Evolutionary conservation across 768 basidiomycete species (phyloP), one percentile per base, ranked within the genome.

Genomic region (Pisolithus tinctorius): DNA sequence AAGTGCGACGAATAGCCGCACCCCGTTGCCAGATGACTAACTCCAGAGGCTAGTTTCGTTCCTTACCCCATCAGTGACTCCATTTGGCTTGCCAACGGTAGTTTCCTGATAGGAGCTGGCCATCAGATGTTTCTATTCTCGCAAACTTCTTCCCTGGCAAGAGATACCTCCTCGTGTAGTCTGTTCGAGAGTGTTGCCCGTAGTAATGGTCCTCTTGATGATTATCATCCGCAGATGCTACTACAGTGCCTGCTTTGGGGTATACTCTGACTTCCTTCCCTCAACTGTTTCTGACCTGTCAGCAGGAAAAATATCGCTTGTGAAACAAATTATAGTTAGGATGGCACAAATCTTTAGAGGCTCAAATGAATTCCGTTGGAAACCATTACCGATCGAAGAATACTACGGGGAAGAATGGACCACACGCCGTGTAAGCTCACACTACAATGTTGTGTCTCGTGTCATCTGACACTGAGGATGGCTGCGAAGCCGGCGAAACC

Each of bases 231-330:
- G 4, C 91, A 94, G 61, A 86, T 95, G 78, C 65, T 98, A 16
- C 69, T 93, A 11, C 94, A 97, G 62, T 95, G 92, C 63, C 72
- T 97, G 49, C 70, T 96, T 7, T 95, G 93, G 93, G 86, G 94
- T 94, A 58, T 51, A 81, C 29, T 34, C 44, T 42, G 36, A 26
- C 40, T 37, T 34, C 40, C 34, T 37, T 53, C 8, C 23, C 16
- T 11, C 10, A 7, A 3, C 11, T 42, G 30, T n/a, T 48, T 53
- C 27, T 39, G 48, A 43, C 34, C 34, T 14, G 45, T 48, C 11
- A 43, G 6, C 62, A 94, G 93, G 84, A 37, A 95, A 95, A 66
- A 65, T 89, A 37, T 87, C 88, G 51, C 65, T 93, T 6, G 93
- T 95, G 41, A 92, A 94, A 59, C 79, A 80, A 31, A 83, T 93